Evolutionary conservation across 2,329 filamentous ascomycete genomes (phyloP).

Genomic region (Diaporthe longicolla): DNA sequence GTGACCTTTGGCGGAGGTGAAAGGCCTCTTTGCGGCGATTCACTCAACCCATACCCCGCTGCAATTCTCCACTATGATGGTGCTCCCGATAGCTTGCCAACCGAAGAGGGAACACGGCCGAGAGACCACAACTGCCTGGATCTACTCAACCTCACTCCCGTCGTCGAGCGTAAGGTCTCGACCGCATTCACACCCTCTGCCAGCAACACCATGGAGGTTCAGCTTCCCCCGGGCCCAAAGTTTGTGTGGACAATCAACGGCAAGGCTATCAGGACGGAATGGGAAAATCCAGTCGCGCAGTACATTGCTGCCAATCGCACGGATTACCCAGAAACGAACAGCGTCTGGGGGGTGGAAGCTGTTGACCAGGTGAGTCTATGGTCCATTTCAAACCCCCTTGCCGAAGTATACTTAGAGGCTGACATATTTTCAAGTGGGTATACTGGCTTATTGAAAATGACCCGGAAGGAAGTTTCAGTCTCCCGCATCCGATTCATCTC

Average conservation of each 20-base stretch:
- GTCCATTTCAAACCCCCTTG: conserved; percentile 25
- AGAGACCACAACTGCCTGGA: conserved; percentile 40
- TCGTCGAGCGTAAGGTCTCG: conserved; percentile 49
- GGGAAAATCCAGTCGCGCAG: conserved; percentile 58
- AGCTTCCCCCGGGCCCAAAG: conserved; percentile 45
- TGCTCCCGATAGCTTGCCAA: conserved; percentile 50
- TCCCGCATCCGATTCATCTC: conserved; percentile 53
- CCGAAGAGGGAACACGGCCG: conserved; percentile 47
- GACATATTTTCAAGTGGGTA: conserved; percentile 44
- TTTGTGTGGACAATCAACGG: conserved; percentile 54
- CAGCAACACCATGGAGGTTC: conserved; percentile 47
- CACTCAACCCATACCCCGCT: conserved; percentile 52
- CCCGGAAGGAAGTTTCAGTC: conserved; percentile 37
- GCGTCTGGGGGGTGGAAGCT: conserved; percentile 49
- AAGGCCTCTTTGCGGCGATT: conserved; percentile 49
- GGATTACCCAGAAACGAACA: conserved; percentile 47
- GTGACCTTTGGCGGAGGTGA: conserved; percentile 49
- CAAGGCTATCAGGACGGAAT: conserved; percentile 54
- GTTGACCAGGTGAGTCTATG: conserved; percentile 42
- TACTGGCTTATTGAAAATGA: conserved; percentile 53
- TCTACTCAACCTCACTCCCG: conserved; percentile 57
- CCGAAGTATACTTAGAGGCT: background rate
- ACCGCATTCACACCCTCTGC: conserved; percentile 48
- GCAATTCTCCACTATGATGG: conserved; percentile 57
- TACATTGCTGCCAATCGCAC: conserved; percentile 51